Evolutionary conservation across 768 basidiomycete genomes (phyloP).

Genomic region (Mycena floridula): DNA sequence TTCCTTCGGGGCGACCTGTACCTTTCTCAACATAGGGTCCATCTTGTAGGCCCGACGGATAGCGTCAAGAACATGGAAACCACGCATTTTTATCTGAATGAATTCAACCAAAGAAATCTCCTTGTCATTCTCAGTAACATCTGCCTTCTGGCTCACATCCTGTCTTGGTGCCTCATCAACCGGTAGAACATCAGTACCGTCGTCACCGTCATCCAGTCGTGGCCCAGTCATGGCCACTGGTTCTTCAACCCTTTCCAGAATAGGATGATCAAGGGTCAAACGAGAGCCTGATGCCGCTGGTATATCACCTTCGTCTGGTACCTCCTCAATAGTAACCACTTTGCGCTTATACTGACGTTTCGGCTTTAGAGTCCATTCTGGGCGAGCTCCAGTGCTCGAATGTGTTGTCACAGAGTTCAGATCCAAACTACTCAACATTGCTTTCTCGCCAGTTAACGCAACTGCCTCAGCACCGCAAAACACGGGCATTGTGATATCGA

Average conservation of each 20-base stretch:
- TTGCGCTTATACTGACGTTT: background rate
- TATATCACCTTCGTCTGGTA: background rate
- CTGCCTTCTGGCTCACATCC: background rate
- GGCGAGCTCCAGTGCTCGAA: background rate
- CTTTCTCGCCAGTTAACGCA: background rate
- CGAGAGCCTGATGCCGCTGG: background rate
- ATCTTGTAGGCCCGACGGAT: slow-evolving; percentile 9
- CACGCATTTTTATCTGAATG: slow-evolving; percentile 1
- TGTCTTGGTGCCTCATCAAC: background rate
- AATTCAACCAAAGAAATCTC: background rate
- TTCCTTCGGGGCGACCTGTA: slow-evolving; percentile 5
- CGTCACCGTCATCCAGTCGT: background rate
- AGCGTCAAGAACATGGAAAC: slow-evolving; percentile 4
- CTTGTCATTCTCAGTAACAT: background rate
- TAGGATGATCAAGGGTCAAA: background rate
- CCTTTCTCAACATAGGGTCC: slow-evolving; percentile 14
- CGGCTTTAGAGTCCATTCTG: background rate
- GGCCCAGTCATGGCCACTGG: background rate
- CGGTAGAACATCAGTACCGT: background rate
- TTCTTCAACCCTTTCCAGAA: background rate
- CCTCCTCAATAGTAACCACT: background rate
- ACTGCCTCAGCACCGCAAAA: background rate
- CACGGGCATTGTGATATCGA: background rate
- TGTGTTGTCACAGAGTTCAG: no score
- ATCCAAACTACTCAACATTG: background rate